Conservation (phyloP, 441 rosid genomes). For the Gossypium schwendimanii region DNA sequence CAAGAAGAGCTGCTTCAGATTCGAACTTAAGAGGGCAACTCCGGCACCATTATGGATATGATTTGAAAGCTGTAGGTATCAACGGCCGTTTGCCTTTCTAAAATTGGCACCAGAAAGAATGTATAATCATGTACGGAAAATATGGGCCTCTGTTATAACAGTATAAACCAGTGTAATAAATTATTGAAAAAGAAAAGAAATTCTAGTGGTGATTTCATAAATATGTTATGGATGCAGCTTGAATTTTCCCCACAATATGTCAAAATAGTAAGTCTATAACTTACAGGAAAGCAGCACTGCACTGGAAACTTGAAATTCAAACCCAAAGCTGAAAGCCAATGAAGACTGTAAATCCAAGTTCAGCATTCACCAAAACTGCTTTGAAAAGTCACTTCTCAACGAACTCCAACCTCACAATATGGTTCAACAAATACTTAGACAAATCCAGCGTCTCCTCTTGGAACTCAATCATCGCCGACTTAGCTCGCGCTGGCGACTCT, state of each 20-base stretch:
- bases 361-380: conserved; percentile 6
- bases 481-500: conserved; percentile 72
- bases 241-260: neutral
- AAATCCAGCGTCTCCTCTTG: conserved; percentile 62
- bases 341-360: conserved; percentile 21
- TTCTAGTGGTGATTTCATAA: neutral
- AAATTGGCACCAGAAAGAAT: neutral
- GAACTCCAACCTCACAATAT: conserved; percentile 40
- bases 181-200: neutral
- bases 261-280: neutral
- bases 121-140: neutral
- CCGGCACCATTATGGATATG: neutral
- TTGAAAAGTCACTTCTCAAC: conserved; percentile 26
- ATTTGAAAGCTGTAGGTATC: neutral
- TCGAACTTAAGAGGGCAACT: neutral
- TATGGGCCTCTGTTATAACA: neutral
- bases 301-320: neutral
- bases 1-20: neutral
- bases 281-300: neutral
- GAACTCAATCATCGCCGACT: conserved; percentile 75
- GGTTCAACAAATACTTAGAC: conserved; percentile 68
- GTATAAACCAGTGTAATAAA: neutral
- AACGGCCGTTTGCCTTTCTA: neutral
- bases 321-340: neutral
- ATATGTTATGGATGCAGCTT: neutral